A percentile compares a stretch with the other conserved stretches of the same genome.
These are phyloP conservation scores for Schizophyllum amplum DNA, from an alignment of 1,284 basidiomycete genomes.

Conservation along the genomic window DNA sequence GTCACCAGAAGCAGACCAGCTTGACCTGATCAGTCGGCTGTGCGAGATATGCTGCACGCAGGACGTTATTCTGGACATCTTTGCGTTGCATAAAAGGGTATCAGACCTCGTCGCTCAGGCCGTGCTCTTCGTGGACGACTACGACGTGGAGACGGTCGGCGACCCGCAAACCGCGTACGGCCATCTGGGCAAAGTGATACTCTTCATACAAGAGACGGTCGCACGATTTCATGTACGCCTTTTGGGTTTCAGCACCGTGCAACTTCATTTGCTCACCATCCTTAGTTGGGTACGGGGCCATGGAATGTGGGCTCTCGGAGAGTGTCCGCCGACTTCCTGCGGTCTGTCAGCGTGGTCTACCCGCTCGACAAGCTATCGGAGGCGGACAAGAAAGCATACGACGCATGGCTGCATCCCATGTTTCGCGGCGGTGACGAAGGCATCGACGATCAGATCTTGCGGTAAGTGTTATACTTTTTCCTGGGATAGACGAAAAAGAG, in stretches of 20 bases:
- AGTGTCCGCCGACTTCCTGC: constrained; percentile 44
- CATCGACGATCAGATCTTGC: constrained; percentile 71
- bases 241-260: no score
- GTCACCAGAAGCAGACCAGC: constrained; percentile 45
- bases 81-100: constrained; percentile 63
- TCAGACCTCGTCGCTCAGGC: constrained; percentile 52
- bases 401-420: constrained; percentile 64
- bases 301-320: constrained; percentile 34
- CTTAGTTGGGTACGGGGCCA: constrained; percentile 28
- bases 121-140: constrained; percentile 57
- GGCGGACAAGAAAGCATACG: constrained; percentile 44
- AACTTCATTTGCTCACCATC: constrained; percentile 5
- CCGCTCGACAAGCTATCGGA: constrained; percentile 32
- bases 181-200: constrained; percentile 65
- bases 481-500: background rate
- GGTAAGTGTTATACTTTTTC: constrained; percentile 33
- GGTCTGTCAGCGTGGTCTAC: constrained; percentile 36
- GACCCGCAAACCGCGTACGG: constrained; percentile 75
- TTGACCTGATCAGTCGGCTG: no score
- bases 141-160: constrained; percentile 72
- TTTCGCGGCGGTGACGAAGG: constrained; percentile 73
- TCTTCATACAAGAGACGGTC: constrained; percentile 60
- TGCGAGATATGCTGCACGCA: constrained; percentile 55
- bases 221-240: constrained; percentile 52
- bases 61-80: constrained; percentile 52